Conservation (phyloP, 768 basidiomycete genomes). For the Tricholoma matsutake region DNA sequence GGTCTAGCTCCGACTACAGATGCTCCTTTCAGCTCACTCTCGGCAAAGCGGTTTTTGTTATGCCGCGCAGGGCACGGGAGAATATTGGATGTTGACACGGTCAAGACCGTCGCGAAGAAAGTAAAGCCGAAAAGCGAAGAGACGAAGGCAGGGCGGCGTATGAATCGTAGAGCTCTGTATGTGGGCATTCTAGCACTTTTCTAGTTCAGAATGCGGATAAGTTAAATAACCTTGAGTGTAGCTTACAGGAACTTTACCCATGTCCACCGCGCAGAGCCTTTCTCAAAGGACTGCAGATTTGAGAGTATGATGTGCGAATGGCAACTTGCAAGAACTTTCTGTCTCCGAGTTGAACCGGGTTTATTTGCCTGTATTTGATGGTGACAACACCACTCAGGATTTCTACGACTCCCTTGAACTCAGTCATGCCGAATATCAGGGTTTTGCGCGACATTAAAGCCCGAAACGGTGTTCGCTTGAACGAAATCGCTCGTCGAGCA, state of each 20-base stretch:
- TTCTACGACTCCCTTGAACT: background rate
- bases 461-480: constrained; percentile 62
- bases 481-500: constrained; percentile 83
- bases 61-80: constrained; percentile 78
- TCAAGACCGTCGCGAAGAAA: constrained; percentile 72
- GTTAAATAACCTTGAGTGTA: background rate
- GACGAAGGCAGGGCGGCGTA: constrained; percentile 68
- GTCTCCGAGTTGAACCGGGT: constrained; percentile 33
- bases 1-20: constrained; percentile 19
- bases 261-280: constrained; percentile 17
- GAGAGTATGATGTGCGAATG: background rate
- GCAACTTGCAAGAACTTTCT: background rate
- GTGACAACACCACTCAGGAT: background rate
- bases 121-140: constrained; percentile 80
- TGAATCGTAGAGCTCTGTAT: constrained; percentile 55
- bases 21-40: constrained; percentile 36
- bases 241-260: constrained; percentile 24
- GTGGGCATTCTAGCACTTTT: constrained; percentile 51
- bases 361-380: background rate
- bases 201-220: background rate
- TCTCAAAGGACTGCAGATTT: background rate
- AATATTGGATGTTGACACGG: constrained; percentile 76
- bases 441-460: constrained; percentile 80
- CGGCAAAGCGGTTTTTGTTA: constrained; percentile 55
- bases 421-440: constrained; percentile 40